Base-by-base conservation (phyloP, 1,139 yeast species). In the Kazachstania sp. region DNA sequence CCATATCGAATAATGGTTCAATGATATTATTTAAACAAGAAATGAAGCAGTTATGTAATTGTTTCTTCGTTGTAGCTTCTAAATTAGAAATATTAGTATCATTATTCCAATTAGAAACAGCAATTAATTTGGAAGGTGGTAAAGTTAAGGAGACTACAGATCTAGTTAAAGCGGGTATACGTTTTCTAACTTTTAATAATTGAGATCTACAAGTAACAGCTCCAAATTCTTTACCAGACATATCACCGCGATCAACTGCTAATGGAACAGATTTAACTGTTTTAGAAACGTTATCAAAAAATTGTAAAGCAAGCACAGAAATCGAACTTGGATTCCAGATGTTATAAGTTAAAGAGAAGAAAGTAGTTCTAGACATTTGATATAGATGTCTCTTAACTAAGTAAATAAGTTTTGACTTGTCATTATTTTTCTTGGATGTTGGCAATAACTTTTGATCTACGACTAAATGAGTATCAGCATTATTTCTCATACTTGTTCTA, bases 141-240 rank as follows among this genome's bases (percentile, higher is more conserved):
- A 53, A 32, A 18, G 56, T 53, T n/a, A 51, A 34, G 11, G 56
- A 51, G 9, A 52, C 18, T 1, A 48, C 44, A 1, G 54, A 49
- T 19, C 45, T 49, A 28, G 37, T 28, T 15, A 53, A 35, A 11
- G 44, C 44, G 26, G 51, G 51, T 2, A 46, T 41, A 6, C 26
- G 30, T 15, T 40, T 26, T 4, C 47, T 44, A 12, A 39, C 37
- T 36, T 41, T 37, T 4, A 41, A 15, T 31, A 53, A 37, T 45
- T 53, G 56, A 5, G 49, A 43, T 41, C 50, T 46, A 29, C 47
- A n/a, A 11, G 47, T 30, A 7, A 36, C 31, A 6, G 19, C 23
- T 5, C 36, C 16, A 6, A 37, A 23, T 15, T 32, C 23, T 19
- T 23, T 34, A 15, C 37, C 38, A 9, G 18, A 6, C 18, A 18